These are phyloP conservation scores for Zygosaccharomyces pseudobailii DNA, from an alignment of 1,139 yeast species.

Conservation along the genomic window DNA sequence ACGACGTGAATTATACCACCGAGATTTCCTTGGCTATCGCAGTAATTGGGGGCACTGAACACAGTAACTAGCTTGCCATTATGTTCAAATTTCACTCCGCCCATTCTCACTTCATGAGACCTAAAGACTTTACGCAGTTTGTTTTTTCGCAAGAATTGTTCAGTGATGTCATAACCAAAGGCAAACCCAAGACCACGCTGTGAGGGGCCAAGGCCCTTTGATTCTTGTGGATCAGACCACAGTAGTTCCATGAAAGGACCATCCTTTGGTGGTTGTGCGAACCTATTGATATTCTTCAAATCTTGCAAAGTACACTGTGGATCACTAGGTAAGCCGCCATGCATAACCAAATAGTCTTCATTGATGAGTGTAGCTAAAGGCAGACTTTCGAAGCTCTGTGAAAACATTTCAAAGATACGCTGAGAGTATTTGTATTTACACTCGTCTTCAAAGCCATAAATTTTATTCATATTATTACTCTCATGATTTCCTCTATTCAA, in stretches of 20 bases:
- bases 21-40: conserved; percentile 84
- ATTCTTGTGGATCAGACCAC: conserved; percentile 94
- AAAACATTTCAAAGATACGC: conserved; percentile 75
- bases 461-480: conserved; percentile 93
- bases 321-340: conserved; percentile 89
- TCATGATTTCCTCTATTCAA: conserved; percentile 96
- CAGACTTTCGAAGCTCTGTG: conserved; percentile 79
- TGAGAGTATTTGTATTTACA: conserved; percentile 86
- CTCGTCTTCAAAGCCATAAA: conserved; percentile 95
- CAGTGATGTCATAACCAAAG: conserved; percentile 94
- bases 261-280: conserved; percentile 80
- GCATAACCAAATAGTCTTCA: conserved; percentile 76
- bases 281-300: conserved; percentile 65
- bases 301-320: conserved; percentile 69
- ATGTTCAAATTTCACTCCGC: conserved; percentile 86
- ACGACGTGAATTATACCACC: conserved; percentile 79
- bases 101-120: conserved; percentile 93
- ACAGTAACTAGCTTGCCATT: conserved; percentile 82
- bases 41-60: conserved; percentile 95
- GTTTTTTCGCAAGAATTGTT: conserved; percentile 66
- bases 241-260: conserved; percentile 94
- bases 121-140: conserved; percentile 75
- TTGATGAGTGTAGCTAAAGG: conserved; percentile 86
- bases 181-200: conserved; percentile 95
- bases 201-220: conserved; percentile 76